phyloP scores from a whole-genome alignment of 2,329 filamentous ascomycete species.

The Mollisia scopiformis region DNA sequence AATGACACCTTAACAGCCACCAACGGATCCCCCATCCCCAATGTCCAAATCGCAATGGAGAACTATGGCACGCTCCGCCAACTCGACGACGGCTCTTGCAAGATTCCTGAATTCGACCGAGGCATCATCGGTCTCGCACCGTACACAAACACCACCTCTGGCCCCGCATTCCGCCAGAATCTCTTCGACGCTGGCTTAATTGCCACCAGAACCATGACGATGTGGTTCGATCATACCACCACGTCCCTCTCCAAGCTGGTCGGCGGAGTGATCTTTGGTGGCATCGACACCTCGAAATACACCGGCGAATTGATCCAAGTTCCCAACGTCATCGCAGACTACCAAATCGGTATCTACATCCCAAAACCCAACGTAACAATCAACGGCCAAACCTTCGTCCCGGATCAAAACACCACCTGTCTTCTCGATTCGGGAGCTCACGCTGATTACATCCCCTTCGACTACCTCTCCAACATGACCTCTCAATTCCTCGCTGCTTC shows the following conservation, averaged over 20 bases:
- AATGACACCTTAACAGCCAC: constrained; percentile 33
- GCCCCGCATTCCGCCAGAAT: constrained; percentile 38
- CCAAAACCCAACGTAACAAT: constrained; percentile 29
- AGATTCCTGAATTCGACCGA: constrained; percentile 30
- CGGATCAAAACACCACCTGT: constrained; percentile 24
- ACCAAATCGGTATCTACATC: constrained; percentile 27
- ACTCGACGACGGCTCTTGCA: constrained; percentile 25
- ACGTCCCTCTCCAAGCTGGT: constrained; percentile 28
- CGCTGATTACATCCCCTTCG: constrained; percentile 31
- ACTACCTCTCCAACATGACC: constrained; percentile 3
- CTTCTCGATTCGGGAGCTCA: constrained; percentile 39
- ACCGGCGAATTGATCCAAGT: constrained; percentile 37
- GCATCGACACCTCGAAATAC: constrained; percentile 40
- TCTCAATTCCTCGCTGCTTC: constrained; percentile 26
- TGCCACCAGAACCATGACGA: constrained; percentile 33
- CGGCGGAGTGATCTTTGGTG: constrained; percentile 39
- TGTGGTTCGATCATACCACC: constrained; percentile 40
- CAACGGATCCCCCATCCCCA: constrained; percentile 20
- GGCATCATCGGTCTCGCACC: constrained; percentile 37
- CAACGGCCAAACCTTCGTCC: constrained; percentile 23
- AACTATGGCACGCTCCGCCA: constrained; percentile 29
- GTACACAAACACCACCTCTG: constrained; percentile 27
- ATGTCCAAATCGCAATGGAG: constrained; percentile 34
- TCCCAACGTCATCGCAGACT: constrained; percentile 7
- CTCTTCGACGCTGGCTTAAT: constrained; percentile 36